Base-by-base conservation (phyloP, 2,329 filamentous ascomycete genomes). In the Xylaria sp. region DNA sequence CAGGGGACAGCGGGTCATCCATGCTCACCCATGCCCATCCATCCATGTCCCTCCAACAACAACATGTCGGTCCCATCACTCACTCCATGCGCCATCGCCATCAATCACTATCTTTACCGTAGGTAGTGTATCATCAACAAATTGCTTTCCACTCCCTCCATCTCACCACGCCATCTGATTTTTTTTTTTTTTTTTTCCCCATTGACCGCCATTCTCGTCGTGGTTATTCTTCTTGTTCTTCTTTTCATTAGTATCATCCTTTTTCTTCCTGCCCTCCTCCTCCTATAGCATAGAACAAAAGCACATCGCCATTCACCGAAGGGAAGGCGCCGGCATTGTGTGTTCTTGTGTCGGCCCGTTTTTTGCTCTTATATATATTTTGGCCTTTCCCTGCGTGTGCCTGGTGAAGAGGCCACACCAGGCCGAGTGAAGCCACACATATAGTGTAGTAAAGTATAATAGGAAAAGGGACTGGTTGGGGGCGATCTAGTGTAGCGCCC, bases 11-110 rank as follows among this genome's bases (percentile, higher is more conserved):
- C 66, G 58, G 66, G 51, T 60, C 63, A 58, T 40, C 13, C 48
- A 58, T 44, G 16, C n/a, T 23, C n/a, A 21, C 32, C 53, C 53
- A 57, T 35, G 2, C 18, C 55, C 32, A 42, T 57, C 42, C 40
- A 61, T 65, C 66, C 66, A 69, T 68, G 66, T 54, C 65, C 61
- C 63, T 65, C 67, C 53, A 59, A 42, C 63, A 51, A 61, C 67
- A 66, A 59, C 66, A 66, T 66, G 53, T 63, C 32, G 32, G 32
- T 35, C 37, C 67, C 32, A 47, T 62, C 58, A 63, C 62, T 47
- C 32, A 35, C 32, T 35, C 66, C 59, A 62, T 66, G 58, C 66
- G 66, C 67, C 59, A 62, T 67, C 67, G 59, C 58, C 59, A 44
- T 55, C 63, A 51, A 59, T 59, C 63, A 35, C 48, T 63, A 50